These are phyloP conservation scores for Erythrophleum ivorense DNA, from an alignment of 331 rosid genomes.

Conservation along the genomic window DNA sequence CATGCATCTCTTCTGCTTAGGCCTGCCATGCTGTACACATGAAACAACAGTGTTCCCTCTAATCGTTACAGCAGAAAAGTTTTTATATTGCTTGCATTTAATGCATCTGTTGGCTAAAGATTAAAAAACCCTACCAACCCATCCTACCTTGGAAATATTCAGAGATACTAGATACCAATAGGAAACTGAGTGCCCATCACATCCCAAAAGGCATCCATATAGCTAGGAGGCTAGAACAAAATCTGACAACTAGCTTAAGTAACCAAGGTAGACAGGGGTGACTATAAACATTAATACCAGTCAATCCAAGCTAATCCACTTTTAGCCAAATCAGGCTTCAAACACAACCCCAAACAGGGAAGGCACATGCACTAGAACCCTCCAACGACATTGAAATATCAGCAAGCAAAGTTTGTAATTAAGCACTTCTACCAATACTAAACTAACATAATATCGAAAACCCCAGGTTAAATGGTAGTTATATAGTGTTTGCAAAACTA, in stretches of 20 bases:
- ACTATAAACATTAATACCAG: background rate
- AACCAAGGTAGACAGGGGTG: background rate
- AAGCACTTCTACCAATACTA: background rate
- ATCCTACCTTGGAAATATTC: background rate
- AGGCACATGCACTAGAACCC: background rate
- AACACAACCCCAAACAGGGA: background rate
- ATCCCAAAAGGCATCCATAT: background rate
- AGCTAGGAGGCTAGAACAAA: background rate
- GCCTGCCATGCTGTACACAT: no score
- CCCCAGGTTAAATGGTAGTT: background rate
- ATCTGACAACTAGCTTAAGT: background rate
- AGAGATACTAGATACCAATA: background rate
- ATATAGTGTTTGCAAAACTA: background rate
- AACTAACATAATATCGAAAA: background rate
- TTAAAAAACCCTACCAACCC: background rate
- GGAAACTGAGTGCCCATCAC: background rate
- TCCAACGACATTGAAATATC: background rate
- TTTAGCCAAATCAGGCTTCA: background rate
- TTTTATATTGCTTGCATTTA: no score
- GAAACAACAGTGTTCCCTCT: no score
- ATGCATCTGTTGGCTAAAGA: no score
- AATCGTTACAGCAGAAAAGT: no score
- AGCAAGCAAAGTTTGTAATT: background rate
- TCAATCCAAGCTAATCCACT: background rate
- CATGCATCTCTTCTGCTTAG: no score